Percentiles rank a stretch among this genome's conserved stretches.
Evolutionary conservation across 116 monocot species (phyloP).

Genomic region (Zostera marina): DNA sequence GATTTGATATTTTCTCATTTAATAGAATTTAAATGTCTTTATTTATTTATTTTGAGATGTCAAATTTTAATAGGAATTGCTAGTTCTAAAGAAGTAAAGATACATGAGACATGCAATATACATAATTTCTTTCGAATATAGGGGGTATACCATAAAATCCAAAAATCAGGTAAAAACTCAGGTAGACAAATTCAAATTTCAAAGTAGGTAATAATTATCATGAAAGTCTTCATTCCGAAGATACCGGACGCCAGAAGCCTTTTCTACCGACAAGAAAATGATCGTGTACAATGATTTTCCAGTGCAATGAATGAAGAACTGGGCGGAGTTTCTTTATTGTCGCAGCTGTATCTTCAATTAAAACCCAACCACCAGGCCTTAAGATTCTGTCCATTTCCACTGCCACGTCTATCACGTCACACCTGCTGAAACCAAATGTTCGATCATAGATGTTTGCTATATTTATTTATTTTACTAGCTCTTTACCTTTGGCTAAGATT

Average conservation of each 20-base stretch:
- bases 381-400: slow-evolving; percentile 76
- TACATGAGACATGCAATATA: no score
- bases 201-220: no score
- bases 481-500: slow-evolving; percentile 44
- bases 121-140: no score
- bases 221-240: background rate
- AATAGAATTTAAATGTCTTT: no score
- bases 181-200: no score
- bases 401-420: slow-evolving; percentile 35
- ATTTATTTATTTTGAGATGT: no score
- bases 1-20: no score
- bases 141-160: no score
- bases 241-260: slow-evolving; percentile 49
- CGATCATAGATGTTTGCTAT: background rate
- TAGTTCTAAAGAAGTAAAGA: no score
- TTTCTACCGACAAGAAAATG: slow-evolving; percentile 62
- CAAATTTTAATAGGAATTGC: no score
- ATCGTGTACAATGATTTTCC: slow-evolving; percentile 29
- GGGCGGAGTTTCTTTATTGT: slow-evolving; percentile 32
- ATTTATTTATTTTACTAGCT: background rate
- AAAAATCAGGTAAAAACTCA: no score
- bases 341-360: slow-evolving; percentile 43
- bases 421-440: slow-evolving; percentile 28
- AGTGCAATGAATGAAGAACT: slow-evolving; percentile 46
- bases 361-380: slow-evolving; percentile 74